phyloP scores from a whole-genome alignment of 305 asterid genomes.

The Rubia tinctorum region DNA sequence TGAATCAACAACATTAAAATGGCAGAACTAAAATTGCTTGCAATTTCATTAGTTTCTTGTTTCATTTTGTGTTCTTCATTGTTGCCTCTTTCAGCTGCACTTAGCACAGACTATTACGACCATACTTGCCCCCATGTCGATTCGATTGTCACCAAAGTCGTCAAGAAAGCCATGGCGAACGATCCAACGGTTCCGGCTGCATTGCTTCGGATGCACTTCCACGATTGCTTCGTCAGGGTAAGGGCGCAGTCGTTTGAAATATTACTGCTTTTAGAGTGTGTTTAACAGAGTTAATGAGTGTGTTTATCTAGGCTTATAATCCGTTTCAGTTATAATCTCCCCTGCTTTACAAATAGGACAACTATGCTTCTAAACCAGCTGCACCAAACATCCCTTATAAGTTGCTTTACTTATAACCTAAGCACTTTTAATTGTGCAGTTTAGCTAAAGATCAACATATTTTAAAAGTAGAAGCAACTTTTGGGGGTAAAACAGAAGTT shows the following conservation, averaged over 20 bases:
- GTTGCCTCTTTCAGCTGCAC: conserved; percentile 18
- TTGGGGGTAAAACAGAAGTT: too few relatives aligned
- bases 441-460: too few relatives aligned
- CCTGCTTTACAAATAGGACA: too few relatives aligned
- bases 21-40: conserved; percentile 12
- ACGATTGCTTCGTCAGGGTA: conserved; percentile 40
- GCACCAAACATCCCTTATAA: too few relatives aligned
- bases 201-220: conserved; percentile 40
- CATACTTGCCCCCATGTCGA: conserved; percentile 35
- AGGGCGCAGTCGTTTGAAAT: not conserved
- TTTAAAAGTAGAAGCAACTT: too few relatives aligned
- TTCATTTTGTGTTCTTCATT: conserved; percentile 9
- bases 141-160: conserved; percentile 18
- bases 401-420: too few relatives aligned
- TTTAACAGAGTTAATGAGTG: too few relatives aligned
- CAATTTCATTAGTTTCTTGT: conserved; percentile 7
- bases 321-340: too few relatives aligned
- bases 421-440: too few relatives aligned
- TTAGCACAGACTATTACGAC: conserved; percentile 29
- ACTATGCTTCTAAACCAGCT: too few relatives aligned
- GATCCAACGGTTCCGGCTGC: conserved; percentile 44
- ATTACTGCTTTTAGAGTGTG: not conserved
- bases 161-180: conserved; percentile 30
- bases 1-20: not conserved
- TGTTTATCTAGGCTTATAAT: too few relatives aligned